These are phyloP conservation scores for Amylostereum areolatum DNA, from an alignment of 1,284 basidiomycete genomes.

Conservation along the genomic window DNA sequence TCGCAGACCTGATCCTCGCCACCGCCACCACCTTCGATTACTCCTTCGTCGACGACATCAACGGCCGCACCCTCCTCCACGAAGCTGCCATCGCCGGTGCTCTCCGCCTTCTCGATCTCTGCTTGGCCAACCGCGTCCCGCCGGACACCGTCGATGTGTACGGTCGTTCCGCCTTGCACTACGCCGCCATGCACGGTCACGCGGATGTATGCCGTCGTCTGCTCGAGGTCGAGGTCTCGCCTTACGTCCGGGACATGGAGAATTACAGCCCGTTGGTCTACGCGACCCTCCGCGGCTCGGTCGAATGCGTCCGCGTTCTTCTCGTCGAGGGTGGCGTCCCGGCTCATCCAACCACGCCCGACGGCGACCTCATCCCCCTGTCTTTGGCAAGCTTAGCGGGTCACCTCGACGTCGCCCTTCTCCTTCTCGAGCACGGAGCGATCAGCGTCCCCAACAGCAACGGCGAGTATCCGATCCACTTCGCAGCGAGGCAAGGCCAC, in stretches of 20 bases:
- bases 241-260: slow-evolving; percentile 81
- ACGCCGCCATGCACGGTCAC: slow-evolving; percentile 93
- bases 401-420: slow-evolving; percentile 76
- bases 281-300: slow-evolving; percentile 83
- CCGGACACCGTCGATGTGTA: slow-evolving; percentile 79
- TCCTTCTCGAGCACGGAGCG: slow-evolving; percentile 77
- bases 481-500: slow-evolving; percentile 97
- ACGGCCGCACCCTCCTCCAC: slow-evolving; percentile 92
- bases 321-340: slow-evolving; percentile 62
- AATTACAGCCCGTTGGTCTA: slow-evolving; percentile 94
- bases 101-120: slow-evolving; percentile 76
- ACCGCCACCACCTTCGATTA: slow-evolving; percentile 81
- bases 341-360: slow-evolving; percentile 48
- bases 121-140: slow-evolving; percentile 69
- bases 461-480: slow-evolving; percentile 93
- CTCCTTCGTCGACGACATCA: slow-evolving; percentile 93
- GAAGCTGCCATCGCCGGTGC: slow-evolving; percentile 87
- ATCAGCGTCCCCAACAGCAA: slow-evolving; percentile 84
- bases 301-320: slow-evolving; percentile 76
- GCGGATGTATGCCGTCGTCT: slow-evolving; percentile 72
- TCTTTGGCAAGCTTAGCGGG: slow-evolving; percentile 90
- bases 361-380: slow-evolving; percentile 79
- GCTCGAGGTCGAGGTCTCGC: slow-evolving; percentile 61
- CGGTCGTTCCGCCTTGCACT: slow-evolving; percentile 91
- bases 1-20: slow-evolving; percentile 70